Base-by-base conservation (phyloP, 441 rosid genomes). In the Lepidium campestre region DNA sequence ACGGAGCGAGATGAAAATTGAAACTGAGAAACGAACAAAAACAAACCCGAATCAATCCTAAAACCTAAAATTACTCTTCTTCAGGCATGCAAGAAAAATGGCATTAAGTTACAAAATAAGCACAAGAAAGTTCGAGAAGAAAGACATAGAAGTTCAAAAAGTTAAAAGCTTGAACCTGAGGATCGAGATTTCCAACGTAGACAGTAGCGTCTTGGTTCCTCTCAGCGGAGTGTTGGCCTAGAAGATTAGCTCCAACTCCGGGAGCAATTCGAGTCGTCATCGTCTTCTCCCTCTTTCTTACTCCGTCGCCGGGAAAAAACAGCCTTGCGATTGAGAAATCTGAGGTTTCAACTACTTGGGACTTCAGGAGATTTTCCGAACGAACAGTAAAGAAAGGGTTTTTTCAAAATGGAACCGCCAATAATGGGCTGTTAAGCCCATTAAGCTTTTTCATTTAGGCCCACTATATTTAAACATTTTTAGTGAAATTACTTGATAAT, bases 211-310 rank as follows among this genome's bases (percentile, higher is more conserved):
- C 97, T 74, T 94, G 99, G 67, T 94, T 91, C 50, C 97, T 79
- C 82, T 94, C 99, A 7, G 97, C 93, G 7, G 99, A 80, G 79
- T 94, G 99, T 76, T 94, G 99, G 49, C 97, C 99, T 0, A 94
- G 87, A 73, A 94, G 80, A 79, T 94, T 94, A 3, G 99, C 99
- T 75, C 97, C 97, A 0, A 91, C 99, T 14, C 96, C 97, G 0
- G 97, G 97, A 77, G 99, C 96, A 39, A 94, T 91, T 78, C 96
- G 78, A 23, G 96, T 94, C 13, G 97, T 93, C 99, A 93, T 91
- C 66, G 44, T 35, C 40, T 63, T 52, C 39, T 42, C 10, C 20
- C 35, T 18, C 54, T 29, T 27, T 19, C 4, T 67, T 20, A 37
- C 55, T 50, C 36, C 65, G 41, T 68, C 70, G 71, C 74, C 74